These are phyloP conservation scores for Diutina mesorugosa DNA, from an alignment of 1,139 yeast genomes.

Conservation along the genomic window DNA sequence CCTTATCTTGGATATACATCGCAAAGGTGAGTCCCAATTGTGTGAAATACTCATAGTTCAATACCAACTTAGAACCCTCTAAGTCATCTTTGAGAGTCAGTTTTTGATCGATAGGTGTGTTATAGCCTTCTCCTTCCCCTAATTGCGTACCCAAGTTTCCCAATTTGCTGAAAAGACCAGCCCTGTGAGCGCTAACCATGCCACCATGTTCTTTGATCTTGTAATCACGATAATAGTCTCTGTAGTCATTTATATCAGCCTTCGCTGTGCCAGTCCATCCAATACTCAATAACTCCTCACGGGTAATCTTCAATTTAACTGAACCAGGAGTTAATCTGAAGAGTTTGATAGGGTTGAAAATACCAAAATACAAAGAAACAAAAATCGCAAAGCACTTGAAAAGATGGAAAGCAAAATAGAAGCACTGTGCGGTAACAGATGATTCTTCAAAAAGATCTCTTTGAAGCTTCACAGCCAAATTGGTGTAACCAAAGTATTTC, in stretches of 20 bases:
- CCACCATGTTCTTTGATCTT: constrained; percentile 66
- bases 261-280: constrained; percentile 94
- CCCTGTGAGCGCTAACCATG: constrained; percentile 61
- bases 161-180: constrained; percentile 53
- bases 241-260: constrained; percentile 59
- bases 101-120: constrained; percentile 36
- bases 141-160: constrained; percentile 50
- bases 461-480: constrained; percentile 31
- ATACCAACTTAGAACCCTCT: constrained; percentile 22
- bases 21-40: constrained; percentile 36
- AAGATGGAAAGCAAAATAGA: constrained; percentile 61
- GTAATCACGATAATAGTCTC: constrained; percentile 53
- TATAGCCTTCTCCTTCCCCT: constrained; percentile 72
- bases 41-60: constrained; percentile 41
- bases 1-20: constrained; percentile 18
- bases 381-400: constrained; percentile 48
- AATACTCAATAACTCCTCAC: constrained; percentile 46
- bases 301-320: constrained; percentile 25
- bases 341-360: constrained; percentile 53
- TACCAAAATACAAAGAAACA: constrained; percentile 50
- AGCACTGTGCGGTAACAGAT: constrained; percentile 40
- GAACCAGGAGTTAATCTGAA: constrained; percentile 13
- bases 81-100: constrained; percentile 15
- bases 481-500: constrained; percentile 17
- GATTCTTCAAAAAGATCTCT: constrained; percentile 32